phyloP scores from a whole-genome alignment of 169 alveolate genomes.

The Plasmodium ovale region DNA sequence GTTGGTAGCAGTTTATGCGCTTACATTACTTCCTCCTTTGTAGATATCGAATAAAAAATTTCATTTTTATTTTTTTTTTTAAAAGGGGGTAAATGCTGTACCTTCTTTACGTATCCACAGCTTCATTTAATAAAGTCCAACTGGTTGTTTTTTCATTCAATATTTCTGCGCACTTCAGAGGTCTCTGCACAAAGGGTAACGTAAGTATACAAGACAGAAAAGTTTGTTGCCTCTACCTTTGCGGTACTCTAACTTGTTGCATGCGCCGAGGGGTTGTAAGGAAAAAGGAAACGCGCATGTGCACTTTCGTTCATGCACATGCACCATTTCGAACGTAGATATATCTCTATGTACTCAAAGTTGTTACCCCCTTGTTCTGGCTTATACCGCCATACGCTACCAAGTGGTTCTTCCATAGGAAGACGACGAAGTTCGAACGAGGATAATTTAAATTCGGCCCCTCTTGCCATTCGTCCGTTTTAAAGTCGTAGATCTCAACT shows the following conservation, averaged over 20 bases:
- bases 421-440: conserved; percentile 54
- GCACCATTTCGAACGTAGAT: not conserved
- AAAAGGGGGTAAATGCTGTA: too few species aligned
- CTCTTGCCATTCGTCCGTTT: conserved; percentile 33
- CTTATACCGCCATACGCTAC: conserved; percentile 72
- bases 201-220: not conserved
- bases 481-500: conserved; percentile 67
- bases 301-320: not conserved
- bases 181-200: conserved; percentile 14
- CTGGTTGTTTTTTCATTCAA: conserved; percentile 49
- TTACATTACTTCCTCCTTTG: too few species aligned
- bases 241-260: too few species aligned
- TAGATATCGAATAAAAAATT: too few species aligned
- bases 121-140: conserved; percentile 44
- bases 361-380: conserved; percentile 49
- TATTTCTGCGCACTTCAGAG: conserved; percentile 65
- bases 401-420: conserved; percentile 60
- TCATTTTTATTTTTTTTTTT: conserved; percentile 5
- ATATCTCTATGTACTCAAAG: not conserved
- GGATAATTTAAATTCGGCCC: conserved; percentile 62
- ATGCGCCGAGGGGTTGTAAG: too few species aligned
- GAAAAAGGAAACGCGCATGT: too few species aligned
- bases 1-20: too few species aligned
- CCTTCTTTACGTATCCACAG: not conserved
- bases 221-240: too few species aligned